Conservation (phyloP, 208 protist genomes). For the Trypanosoma scelopori region DNA sequence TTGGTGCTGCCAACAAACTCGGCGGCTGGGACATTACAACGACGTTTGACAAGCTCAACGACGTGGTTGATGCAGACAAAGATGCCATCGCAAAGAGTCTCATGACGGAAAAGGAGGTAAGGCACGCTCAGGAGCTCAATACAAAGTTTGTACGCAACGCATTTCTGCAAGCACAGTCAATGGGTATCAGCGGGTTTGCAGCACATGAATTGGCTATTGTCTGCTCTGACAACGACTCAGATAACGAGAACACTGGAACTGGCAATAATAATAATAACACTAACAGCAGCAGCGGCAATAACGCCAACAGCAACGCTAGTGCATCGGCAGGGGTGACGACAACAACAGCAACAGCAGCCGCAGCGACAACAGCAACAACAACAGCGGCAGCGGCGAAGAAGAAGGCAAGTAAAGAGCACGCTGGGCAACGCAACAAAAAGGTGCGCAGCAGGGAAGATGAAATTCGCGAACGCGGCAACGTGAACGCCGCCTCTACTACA, state of each 20-base stretch:
- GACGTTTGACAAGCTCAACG: slow-evolving; percentile 79
- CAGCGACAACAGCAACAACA: too few species aligned
- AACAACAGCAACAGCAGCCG: background rate
- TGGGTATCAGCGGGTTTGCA: slow-evolving; percentile 83
- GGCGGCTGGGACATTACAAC: slow-evolving; percentile 70
- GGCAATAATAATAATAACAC: slow-evolving; percentile 5
- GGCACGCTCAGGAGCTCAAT: slow-evolving; percentile 49
- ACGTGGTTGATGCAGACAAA: slow-evolving; percentile 65
- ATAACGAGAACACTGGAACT: slow-evolving; percentile 35
- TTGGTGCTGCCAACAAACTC: slow-evolving; percentile 78
- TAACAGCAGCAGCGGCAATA: too few species aligned
- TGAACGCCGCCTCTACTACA: slow-evolving; percentile 51
- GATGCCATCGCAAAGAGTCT: slow-evolving; percentile 50
- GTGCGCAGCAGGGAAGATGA: slow-evolving; percentile 70
- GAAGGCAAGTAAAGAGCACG: slow-evolving; percentile 50
- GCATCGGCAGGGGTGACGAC: background rate
- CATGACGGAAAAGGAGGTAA: slow-evolving; percentile 66
- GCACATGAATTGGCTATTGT: slow-evolving; percentile 55
- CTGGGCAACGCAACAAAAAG: slow-evolving; percentile 74
- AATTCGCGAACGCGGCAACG: slow-evolving; percentile 70
- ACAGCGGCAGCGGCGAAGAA: slow-evolving; percentile 1
- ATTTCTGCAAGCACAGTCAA: slow-evolving; percentile 81
- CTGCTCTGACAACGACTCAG: slow-evolving; percentile 56
- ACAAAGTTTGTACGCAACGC: slow-evolving; percentile 75
- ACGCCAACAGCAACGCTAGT: background rate